Evolutionary conservation across 805 yeast species (phyloP), one percentile per base, ranked within the genome.

Genomic region (Ogataea pilisensis): DNA sequence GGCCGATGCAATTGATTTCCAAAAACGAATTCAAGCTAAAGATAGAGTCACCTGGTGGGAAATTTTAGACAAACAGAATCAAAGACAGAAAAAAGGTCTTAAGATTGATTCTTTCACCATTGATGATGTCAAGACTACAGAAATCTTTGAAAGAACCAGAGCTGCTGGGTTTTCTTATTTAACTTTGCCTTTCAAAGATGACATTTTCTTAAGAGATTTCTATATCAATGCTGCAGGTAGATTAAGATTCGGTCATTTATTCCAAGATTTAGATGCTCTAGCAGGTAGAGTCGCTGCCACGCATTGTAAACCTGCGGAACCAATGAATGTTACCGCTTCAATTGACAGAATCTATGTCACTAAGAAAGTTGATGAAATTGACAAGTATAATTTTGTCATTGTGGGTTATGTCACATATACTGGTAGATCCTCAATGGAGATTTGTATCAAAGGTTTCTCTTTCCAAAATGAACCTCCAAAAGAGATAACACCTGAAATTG

Each of bases 351-450:
- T 90, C 50, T 85, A 85, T 59, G 80, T 90, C 78, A 78, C 88
- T 44, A 85, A 84, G 62, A 81, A 88, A 51, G 76, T 89, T 31
- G 95, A 88, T 54, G 87, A 82, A 53, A 78, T 89, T 46, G 70
- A 73, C 41, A 76, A 79, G 47, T 82, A 75, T 64, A 87, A 88
- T 63, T 81, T 91, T 53, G 73, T 88, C 22, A 66, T 90, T 45
- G 89, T 93, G 24, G 98, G 98, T n/a, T 72, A 81, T 38, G 96
- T 89, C 32, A 82, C 95, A 8, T 90, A 95, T 87, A 90, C 96
- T 0, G 98, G 98, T 44, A 72, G 87, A 45, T 85, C 95, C 1
- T 89, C 96, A 1, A 90, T 90, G 96, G 97, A 90, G 64, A 90
- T 90, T 56, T 76, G 89, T 35, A 93, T 90, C 53, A 84, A 80